Percentiles rank a stretch among this genome's conserved stretches.
Conservation (phyloP, 169 alveolate species). For the Plasmodium inui region DNA sequence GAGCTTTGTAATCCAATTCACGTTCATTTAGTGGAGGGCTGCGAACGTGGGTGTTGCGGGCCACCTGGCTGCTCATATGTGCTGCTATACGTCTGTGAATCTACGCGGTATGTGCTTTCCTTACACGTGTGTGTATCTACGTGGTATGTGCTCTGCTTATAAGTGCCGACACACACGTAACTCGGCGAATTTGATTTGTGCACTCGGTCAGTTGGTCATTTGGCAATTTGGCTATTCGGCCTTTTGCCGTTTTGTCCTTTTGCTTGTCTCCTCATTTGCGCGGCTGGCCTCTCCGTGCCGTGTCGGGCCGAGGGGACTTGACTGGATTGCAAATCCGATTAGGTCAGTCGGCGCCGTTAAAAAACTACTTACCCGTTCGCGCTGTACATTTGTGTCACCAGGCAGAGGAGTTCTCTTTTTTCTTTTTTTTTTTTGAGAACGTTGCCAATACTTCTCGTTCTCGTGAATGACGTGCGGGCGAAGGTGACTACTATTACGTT, state of each 20-base stretch:
- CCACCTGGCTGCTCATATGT: no score
- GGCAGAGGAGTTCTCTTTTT: not conserved
- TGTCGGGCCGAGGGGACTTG: not conserved
- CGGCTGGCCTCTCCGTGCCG: no score
- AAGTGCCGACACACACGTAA: not conserved
- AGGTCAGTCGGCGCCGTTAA: not conserved
- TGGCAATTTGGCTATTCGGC: not conserved
- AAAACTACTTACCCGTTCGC: not conserved
- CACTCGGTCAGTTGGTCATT: not conserved
- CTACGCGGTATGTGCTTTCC: no score
- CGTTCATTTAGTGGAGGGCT: slow-evolving; percentile 3
- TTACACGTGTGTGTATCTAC: not conserved
- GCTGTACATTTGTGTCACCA: not conserved
- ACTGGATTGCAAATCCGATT: not conserved
- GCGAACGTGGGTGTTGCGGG: not conserved
- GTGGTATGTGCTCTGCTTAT: not conserved
- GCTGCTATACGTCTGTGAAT: no score
- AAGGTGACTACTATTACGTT: not conserved
- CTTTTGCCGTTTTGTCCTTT: not conserved
- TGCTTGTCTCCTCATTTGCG: not conserved
- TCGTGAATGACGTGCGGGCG: not conserved
- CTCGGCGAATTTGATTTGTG: not conserved
- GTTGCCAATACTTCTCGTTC: not conserved
- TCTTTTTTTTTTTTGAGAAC: not conserved
- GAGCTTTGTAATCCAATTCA: slow-evolving; percentile 21